Evolutionary conservation across 148 eudicot genomes (phyloP).

Genomic region (Fagopyrum tataricum): DNA sequence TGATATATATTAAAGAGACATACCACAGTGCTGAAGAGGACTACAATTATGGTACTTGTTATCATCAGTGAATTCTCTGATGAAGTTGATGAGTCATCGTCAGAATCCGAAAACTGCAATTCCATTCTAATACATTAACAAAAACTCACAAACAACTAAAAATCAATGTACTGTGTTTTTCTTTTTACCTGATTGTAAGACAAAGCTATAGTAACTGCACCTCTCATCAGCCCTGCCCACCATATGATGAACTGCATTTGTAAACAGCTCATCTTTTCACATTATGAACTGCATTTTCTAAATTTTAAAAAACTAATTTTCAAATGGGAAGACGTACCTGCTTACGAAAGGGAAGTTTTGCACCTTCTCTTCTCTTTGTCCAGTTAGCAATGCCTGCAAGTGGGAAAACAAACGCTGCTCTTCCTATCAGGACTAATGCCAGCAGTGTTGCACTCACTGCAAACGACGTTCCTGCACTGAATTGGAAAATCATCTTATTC

Average conservation of each 20-base stretch:
- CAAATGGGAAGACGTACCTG: slow-evolving; percentile 67
- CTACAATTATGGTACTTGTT: slow-evolving; percentile 66
- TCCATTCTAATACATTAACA: neutral
- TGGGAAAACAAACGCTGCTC: slow-evolving; percentile 88
- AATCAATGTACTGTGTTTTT: neutral
- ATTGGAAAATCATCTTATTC: slow-evolving; percentile 2
- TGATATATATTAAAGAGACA: slow-evolving; percentile 15
- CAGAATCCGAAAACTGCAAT: slow-evolving; percentile 34
- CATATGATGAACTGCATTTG: slow-evolving; percentile 66
- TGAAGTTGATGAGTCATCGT: slow-evolving; percentile 28
- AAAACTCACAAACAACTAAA: neutral
- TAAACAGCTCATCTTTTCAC: slow-evolving; percentile 11
- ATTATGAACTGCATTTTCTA: no score
- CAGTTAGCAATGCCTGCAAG: slow-evolving; percentile 46
- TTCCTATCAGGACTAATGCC: slow-evolving; percentile 63
- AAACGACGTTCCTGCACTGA: slow-evolving; percentile 72
- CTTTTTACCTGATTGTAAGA: slow-evolving; percentile 81
- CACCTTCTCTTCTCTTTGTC: slow-evolving; percentile 26
- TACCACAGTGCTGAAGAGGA: slow-evolving; percentile 87
- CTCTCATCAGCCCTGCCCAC: slow-evolving; percentile 99
- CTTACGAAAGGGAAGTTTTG: slow-evolving; percentile 39
- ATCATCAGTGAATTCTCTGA: slow-evolving; percentile 57
- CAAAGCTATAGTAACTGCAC: slow-evolving; percentile 92
- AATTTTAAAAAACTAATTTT: no score
- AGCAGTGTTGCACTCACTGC: slow-evolving; percentile 61